Base-by-base conservation (phyloP, 768 basidiomycete genomes). In the Kwoniella dejecticola region DNA sequence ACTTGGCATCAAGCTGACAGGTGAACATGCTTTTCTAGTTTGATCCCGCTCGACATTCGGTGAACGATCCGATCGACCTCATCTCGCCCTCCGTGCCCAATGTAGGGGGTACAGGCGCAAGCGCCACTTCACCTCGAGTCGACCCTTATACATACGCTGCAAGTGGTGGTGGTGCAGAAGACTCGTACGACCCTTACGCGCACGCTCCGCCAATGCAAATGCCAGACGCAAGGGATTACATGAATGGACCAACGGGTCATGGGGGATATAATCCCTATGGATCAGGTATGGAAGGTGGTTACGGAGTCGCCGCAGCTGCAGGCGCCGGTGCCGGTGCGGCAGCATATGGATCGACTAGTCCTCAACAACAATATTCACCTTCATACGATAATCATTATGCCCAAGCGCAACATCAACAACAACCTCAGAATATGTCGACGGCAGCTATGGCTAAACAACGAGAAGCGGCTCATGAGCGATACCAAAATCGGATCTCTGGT, bases 1-100 rank as follows among this genome's bases (percentile, higher is more conserved):
- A n/a, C n/a, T n/a, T n/a, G n/a, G n/a, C n/a, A 5, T n/a, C 17
- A 7, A 42, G 15, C 48, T 6, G 15, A 29, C 26, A 19, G 26
- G 30, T 31, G 58, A 19, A 21, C 21, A 42, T 52, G 21, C 36
- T 19, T 0, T 36, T 36, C 17, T 54, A 72, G 64, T 76, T 76
- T 41, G 74, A 73, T 57, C 74, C 58, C 15, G 67, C 64, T 30
- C 63, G 73, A 45, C 72, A 76, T 41, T 76, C 74, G 8, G 65
- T 63, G 19, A 41, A 62, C 19, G 74, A 76, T 49, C 74, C 74
- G 3, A 62, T 76, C 40, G 74, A 76, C 46, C 64, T 76, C 7
- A 58, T 73, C 23, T 59, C 67, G 3, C 74, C 74, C 15, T 71
- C 71, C 4, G 69, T 70, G 0, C 67, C 71, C 15, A 62, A 59